Conservation (phyloP, 345 rosid species). For the Limnanthes douglasii region DNA sequence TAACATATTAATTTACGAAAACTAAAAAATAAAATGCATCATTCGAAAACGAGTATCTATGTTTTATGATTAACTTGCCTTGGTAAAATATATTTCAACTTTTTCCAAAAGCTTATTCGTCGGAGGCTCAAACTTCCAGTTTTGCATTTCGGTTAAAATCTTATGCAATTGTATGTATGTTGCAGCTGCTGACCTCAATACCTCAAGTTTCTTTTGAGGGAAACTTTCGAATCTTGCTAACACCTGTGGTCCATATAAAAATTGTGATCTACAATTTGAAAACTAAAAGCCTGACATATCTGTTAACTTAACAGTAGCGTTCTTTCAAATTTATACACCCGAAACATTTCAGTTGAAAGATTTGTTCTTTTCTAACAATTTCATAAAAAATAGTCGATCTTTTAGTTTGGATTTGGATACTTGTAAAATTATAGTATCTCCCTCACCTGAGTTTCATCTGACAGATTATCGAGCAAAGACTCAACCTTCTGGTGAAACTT, state of each 20-base stretch:
- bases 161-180: conserved; percentile 31
- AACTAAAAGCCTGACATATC: too few relatives aligned
- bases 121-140: conserved; percentile 45
- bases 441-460: conserved; percentile 48
- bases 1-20: neutral
- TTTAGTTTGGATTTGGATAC: neutral
- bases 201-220: conserved; percentile 48
- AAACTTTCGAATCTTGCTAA: conserved; percentile 55
- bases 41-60: too few relatives aligned
- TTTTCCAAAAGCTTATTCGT: conserved; percentile 33
- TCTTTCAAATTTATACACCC: too few relatives aligned
- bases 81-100: conserved; percentile 38
- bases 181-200: conserved; percentile 39
- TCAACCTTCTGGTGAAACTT: conserved; percentile 37
- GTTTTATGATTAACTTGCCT: conserved; percentile 12
- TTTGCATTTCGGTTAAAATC: conserved; percentile 24
- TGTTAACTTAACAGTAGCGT: too few relatives aligned
- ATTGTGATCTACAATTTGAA: neutral
- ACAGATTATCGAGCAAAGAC: conserved; percentile 33
- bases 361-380: too few relatives aligned
- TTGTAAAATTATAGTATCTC: neutral
- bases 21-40: neutral
- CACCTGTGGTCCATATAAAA: too few relatives aligned
- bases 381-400: too few relatives aligned
- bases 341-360: too few relatives aligned